These are phyloP conservation scores for Halophytophthora polymorphica DNA, from an alignment of 352 stramenopile species.

Conservation along the genomic window DNA sequence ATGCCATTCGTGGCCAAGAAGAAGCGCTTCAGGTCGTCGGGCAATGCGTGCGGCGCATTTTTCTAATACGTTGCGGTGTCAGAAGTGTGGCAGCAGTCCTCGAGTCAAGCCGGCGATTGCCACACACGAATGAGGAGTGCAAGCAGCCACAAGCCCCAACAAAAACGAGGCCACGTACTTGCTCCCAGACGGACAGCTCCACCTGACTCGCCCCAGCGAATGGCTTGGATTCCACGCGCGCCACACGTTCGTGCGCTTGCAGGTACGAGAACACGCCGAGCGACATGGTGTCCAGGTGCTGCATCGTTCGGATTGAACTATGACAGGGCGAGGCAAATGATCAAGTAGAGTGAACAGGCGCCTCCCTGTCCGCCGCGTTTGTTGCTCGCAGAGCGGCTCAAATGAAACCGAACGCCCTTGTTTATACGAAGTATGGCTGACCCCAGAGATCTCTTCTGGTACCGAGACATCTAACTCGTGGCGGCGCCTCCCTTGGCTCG, in stretches of 20 bases:
- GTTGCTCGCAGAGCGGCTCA: too few species aligned
- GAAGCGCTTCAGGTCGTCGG: conserved; percentile 67
- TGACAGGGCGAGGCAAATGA: too few species aligned
- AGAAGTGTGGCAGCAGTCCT: neutral
- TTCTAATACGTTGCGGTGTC: conserved; percentile 26
- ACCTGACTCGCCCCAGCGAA: conserved; percentile 42
- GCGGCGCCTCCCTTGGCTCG: too few species aligned
- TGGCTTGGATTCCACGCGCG: conserved; percentile 51
- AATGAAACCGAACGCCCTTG: too few species aligned
- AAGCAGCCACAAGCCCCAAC: neutral
- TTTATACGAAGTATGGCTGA: neutral
- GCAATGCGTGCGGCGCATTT: conserved; percentile 50
- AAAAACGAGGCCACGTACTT: conserved; percentile 24
- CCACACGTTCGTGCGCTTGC: conserved; percentile 49
- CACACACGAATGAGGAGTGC: neutral
- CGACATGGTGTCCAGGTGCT: conserved; percentile 53
- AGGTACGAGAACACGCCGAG: conserved; percentile 73
- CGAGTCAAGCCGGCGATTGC: neutral
- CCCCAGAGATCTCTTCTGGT: neutral
- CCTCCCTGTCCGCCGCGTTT: neutral
- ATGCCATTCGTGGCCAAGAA: conserved; percentile 67
- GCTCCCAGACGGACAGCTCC: conserved; percentile 64
- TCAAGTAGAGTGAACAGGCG: conserved; percentile 16
- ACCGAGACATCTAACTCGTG: too few species aligned
- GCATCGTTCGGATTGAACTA: conserved; percentile 11